These are phyloP conservation scores for Suhomyces prunicola DNA, from an alignment of 805 yeast genomes.

Conservation along the genomic window DNA sequence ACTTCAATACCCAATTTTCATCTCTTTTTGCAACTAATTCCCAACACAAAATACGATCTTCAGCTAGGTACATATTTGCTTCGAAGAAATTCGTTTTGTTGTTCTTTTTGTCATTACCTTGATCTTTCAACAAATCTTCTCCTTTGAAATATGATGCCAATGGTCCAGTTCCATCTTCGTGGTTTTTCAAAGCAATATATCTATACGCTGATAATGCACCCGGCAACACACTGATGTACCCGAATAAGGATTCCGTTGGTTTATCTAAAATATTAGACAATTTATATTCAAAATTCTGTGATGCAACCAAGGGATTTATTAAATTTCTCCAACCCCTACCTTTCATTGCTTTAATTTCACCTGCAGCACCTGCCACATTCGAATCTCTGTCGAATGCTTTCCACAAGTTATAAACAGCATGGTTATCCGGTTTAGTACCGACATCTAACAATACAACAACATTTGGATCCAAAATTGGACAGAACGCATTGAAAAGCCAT, in stretches of 20 bases:
- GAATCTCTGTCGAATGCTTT: conserved; percentile 95
- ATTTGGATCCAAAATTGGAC: conserved; percentile 89
- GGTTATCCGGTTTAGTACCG: conserved; percentile 92
- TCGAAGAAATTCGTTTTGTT: conserved; percentile 76
- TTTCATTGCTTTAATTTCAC: conserved; percentile 93
- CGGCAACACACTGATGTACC: conserved; percentile 89
- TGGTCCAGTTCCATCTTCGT: conserved; percentile 91
- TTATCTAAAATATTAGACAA: conserved; percentile 96
- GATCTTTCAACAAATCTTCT: conserved; percentile 48
- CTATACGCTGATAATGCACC: conserved; percentile 96
- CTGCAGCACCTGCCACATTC: conserved; percentile 98
- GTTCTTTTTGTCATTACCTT: conserved; percentile 22
- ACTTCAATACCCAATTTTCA: conserved; percentile 28
- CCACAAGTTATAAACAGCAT: conserved; percentile 92
- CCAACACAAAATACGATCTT: conserved; percentile 30
- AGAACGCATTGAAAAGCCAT: conserved; percentile 94
- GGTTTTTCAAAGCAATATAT: conserved; percentile 79
- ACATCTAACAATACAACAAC: conserved; percentile 89
- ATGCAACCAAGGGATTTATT: conserved; percentile 88
- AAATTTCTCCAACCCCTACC: conserved; percentile 83
- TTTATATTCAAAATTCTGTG: conserved; percentile 94
- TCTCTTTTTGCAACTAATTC: conserved; percentile 25
- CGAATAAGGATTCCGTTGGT: conserved; percentile 89
- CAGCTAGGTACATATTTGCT: conserved; percentile 55
- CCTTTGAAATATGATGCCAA: conserved; percentile 86